Evolutionary conservation across 805 yeast genomes (phyloP), one percentile per base, ranked within the genome.

Genomic region (Kockiozyma suomiensis): DNA sequence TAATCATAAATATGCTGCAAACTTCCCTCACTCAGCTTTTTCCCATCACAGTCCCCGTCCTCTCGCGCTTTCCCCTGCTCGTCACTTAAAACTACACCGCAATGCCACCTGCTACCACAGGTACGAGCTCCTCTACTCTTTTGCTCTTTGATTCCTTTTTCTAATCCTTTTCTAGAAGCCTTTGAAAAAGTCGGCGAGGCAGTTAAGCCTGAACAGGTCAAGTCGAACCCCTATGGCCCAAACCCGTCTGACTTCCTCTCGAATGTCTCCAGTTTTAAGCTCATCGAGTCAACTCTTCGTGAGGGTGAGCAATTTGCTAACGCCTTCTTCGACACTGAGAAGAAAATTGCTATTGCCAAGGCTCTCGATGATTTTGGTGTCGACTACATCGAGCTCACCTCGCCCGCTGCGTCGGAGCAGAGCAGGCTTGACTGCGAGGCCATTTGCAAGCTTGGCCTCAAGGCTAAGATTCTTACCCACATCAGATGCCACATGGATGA

Each of bases 291-390:
- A 37, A 93, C 99, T 3, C 81, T 93, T 59, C 85, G 99, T 79
- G 99, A 93, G 78, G 99, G 99, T 75, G 99, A 93, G 78, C 99
- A 93, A 77, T 93, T 93, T 73, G 97, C 98, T 72, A 93, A 93
- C 73, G 96, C 99, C 3, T 94, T 93, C 77, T 93, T 93, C 80
- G 79, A 85, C 69, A 89, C 97, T 19, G 98, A 90, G 74, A 93
- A 89, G 81, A 93, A 93, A 79, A 90, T 93, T 68, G 96, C 92
- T 77, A 93, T 93, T 66, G 99, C 99, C 70, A 91, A 85, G 79
- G 98, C 98, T 3, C 80, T 93, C 61, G 97, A 93, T 76, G 97
- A 92, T 71, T 93, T 93, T 72, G 99, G 99, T 69, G 99, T 92
- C 51, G 99, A 93, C 78, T 93, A 94, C 79, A 94, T 93, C 67